Base-by-base conservation (phyloP, 2,329 filamentous ascomycete genomes). In the Geosmithia putterillii region DNA sequence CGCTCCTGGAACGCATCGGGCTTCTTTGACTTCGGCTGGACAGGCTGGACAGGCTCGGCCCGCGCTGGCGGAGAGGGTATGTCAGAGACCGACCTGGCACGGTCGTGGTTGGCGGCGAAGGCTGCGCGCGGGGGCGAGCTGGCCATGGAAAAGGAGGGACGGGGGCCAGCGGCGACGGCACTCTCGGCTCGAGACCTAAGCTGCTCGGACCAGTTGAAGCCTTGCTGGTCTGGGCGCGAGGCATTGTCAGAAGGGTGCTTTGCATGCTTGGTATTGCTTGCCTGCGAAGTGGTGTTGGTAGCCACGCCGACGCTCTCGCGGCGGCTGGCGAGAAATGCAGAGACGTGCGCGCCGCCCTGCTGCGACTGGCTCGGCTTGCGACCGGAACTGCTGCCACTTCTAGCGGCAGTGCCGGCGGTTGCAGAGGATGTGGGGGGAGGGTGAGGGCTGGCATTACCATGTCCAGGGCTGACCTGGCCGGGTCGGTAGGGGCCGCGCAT, bases 161-260 rank as follows among this genome's bases (percentile, higher is more conserved):
- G 71, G 41, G 70, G 61, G 52, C 70, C 46, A 21, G 20, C 72
- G 38, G 73, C 64, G 46, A 81, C 73, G 55, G 79, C 82, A 64
- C 87, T 89, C 69, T 94, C 87, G 55, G 89, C 89, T 60, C 89
- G 84, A 57, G 81, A 83, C 64, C 88, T 86, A 72, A 95, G 79
- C 70, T 94, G 89, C 70, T 95, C 90, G 59, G 87, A 86, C 84
- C 90, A 95, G 67, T 94, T 94, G 75, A 94, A 95, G 63, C 86
- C 86, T 74, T 62, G 59, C 57, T 92, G 87, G 73, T 86, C 84
- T 89, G 77, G 66, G 65, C 73, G 75, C 61, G 65, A 64, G 50
- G 65, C 66, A 65, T 66, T 68, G 79, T 84, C 75, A 84, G 80
- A 79, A 74, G 69, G 62, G 63, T 70, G 66, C 79, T 58, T 65